Conservation (phyloP, 345 rosid species). For the Eutrema heterophyllum region DNA sequence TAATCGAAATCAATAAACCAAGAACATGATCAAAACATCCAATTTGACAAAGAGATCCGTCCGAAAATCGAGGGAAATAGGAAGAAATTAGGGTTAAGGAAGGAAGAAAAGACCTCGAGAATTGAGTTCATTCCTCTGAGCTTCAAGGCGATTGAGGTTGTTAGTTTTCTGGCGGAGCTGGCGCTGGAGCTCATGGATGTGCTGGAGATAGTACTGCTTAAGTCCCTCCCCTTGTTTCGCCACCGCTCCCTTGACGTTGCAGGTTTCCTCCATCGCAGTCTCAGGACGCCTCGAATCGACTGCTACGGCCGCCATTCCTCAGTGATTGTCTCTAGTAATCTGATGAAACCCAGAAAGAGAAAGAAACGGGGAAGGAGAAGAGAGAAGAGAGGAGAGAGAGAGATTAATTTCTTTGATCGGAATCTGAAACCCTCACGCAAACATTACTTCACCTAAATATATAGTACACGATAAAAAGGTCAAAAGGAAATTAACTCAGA, state of each 20-base stretch:
- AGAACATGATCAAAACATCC: background rate
- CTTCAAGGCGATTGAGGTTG: slow-evolving; percentile 96
- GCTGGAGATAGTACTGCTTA: slow-evolving; percentile 83
- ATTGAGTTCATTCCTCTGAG: slow-evolving; percentile 94
- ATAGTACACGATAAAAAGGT: background rate
- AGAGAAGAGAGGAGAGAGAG: background rate
- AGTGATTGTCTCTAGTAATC: background rate
- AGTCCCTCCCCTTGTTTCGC: slow-evolving; percentile 90
- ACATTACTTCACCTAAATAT: background rate
- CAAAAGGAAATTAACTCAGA: background rate
- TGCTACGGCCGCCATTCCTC: slow-evolving; percentile 38
- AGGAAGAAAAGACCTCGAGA: slow-evolving; percentile 53
- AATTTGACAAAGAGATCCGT: background rate
- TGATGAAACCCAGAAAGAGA: background rate
- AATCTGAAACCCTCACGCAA: slow-evolving; percentile 25
- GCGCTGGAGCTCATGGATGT: slow-evolving; percentile 86
- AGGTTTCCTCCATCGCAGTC: slow-evolving; percentile 37
- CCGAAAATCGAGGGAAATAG: background rate
- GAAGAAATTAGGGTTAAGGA: background rate
- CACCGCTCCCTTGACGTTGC: slow-evolving; percentile 44
- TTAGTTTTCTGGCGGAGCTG: slow-evolving; percentile 69
- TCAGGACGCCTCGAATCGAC: slow-evolving; percentile 37
- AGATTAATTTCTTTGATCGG: background rate
- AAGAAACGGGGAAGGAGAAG: background rate
- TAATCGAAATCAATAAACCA: background rate